Percentiles rank a stretch among this genome's conserved stretches.
Conservation (phyloP, 2,329 filamentous ascomycete genomes). For the Claviceps monticola region DNA sequence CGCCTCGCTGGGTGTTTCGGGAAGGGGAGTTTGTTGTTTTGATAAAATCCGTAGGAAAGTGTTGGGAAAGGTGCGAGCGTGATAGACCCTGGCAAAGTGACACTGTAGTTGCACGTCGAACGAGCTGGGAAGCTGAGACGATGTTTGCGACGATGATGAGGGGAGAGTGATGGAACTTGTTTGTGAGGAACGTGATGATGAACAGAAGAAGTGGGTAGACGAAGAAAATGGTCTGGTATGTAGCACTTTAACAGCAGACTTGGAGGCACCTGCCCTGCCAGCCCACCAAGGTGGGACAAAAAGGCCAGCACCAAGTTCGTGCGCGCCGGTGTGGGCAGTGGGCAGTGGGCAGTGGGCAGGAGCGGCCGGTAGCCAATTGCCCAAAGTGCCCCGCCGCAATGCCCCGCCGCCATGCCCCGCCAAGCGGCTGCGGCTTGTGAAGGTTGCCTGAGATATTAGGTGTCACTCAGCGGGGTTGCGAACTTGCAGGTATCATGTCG, state of each 20-base stretch:
- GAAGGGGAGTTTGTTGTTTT: constrained; percentile 9
- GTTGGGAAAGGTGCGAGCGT: neutral
- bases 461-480: too few relatives aligned
- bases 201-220: constrained; percentile 3
- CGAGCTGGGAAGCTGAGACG: constrained; percentile 1
- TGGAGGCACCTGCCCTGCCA: neutral
- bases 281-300: neutral
- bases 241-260: neutral
- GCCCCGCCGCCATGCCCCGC: neutral
- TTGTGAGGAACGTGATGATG: neutral
- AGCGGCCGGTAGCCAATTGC: constrained; percentile 1
- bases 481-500: too few relatives aligned
- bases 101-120: neutral
- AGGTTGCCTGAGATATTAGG: neutral
- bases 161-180: constrained; percentile 1
- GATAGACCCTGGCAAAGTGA: neutral
- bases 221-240: constrained; percentile 2
- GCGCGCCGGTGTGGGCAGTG: neutral
- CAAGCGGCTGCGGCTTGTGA: too few relatives aligned
- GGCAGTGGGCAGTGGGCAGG: neutral
- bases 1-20: constrained; percentile 29
- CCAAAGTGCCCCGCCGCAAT: neutral
- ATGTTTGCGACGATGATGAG: constrained; percentile 3
- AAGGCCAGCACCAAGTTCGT: neutral
- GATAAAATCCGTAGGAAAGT: constrained; percentile 7